phyloP scores from a whole-genome alignment of 176 grass and related monocot genomes.

The Bolboschoenus planiculmis region DNA sequence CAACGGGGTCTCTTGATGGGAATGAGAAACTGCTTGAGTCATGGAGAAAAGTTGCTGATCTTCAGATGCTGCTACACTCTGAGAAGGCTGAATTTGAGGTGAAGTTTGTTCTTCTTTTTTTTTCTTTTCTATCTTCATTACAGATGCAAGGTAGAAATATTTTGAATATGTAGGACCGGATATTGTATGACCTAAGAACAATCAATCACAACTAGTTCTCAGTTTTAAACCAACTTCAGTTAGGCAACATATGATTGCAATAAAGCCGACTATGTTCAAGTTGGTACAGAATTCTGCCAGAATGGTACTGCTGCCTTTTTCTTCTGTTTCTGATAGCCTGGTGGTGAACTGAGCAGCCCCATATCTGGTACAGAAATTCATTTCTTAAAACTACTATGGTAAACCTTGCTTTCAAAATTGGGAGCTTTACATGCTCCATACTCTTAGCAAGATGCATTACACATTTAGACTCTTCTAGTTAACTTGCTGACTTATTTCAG shows the following conservation, averaged over 20 bases:
- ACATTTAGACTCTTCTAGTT: conserved; percentile 24
- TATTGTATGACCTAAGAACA: not conserved
- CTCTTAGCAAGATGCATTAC: not conserved
- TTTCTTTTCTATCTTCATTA: conserved; percentile 25
- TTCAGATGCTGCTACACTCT: conserved; percentile 63
- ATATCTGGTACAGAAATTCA: not conserved
- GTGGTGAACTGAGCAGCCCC: not conserved
- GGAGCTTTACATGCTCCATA: not conserved
- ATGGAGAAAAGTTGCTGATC: conserved; percentile 63
- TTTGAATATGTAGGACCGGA: not conserved
- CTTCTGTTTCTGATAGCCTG: not conserved
- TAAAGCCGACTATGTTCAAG: not conserved
- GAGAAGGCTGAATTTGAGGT: conserved; percentile 80
- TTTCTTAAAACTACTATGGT: not conserved
- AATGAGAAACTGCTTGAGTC: conserved; percentile 63
- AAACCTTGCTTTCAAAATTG: not conserved
- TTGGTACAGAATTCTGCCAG: too few species aligned
- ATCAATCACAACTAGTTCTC: not conserved
- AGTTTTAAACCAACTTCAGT: not conserved
- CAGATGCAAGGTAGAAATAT: not conserved
- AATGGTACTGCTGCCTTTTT: not conserved
- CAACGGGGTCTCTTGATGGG: conserved; percentile 56
- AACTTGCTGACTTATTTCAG: conserved; percentile 42
- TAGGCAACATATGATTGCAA: not conserved
- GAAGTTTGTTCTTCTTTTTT: conserved; percentile 24